A percentile compares a stretch with the other conserved stretches of the same genome.
Evolutionary conservation across 1,284 basidiomycete genomes (phyloP).

Genomic region (Pascua sp.): DNA sequence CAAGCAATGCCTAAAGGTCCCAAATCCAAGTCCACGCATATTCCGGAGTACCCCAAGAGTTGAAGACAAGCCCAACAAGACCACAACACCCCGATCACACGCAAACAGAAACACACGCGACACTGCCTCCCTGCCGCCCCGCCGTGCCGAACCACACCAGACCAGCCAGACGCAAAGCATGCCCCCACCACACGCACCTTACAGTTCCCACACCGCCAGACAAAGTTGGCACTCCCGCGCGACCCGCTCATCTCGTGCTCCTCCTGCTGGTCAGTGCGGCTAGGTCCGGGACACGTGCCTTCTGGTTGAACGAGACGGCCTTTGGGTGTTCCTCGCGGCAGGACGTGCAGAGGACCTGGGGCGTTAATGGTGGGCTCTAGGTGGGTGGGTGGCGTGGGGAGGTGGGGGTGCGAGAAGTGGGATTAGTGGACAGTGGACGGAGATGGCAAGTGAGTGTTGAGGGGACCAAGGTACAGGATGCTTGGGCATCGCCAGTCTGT

Average conservation of each 20-base stretch:
- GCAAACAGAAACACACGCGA: neutral
- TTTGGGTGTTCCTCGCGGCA: slow-evolving; percentile 48
- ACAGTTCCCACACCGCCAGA: slow-evolving; percentile 47
- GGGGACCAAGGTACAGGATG: too few species aligned
- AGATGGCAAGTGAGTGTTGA: too few species aligned
- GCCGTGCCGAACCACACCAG: neutral
- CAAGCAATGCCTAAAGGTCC: too few species aligned
- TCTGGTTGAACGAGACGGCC: slow-evolving; percentile 44
- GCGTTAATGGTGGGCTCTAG: neutral
- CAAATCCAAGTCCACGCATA: too few species aligned
- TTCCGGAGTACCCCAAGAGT: too few species aligned
- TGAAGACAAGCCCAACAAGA: too few species aligned
- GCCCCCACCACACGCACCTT: slow-evolving; percentile 32
- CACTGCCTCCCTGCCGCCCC: too few species aligned
- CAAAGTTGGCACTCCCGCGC: slow-evolving; percentile 47
- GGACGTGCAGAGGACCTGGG: slow-evolving; percentile 42
- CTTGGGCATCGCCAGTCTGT: too few species aligned
- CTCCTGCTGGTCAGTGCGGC: neutral
- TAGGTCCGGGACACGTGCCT: neutral
- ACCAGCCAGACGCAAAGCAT: neutral
- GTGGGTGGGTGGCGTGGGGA: neutral
- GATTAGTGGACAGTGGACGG: neutral
- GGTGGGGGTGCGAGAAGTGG: too few species aligned
- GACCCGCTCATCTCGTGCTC: slow-evolving; percentile 47
- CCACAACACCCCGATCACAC: neutral